Base-by-base conservation (phyloP, 1,284 basidiomycete species). In the Cryptococcus floricola region DNA sequence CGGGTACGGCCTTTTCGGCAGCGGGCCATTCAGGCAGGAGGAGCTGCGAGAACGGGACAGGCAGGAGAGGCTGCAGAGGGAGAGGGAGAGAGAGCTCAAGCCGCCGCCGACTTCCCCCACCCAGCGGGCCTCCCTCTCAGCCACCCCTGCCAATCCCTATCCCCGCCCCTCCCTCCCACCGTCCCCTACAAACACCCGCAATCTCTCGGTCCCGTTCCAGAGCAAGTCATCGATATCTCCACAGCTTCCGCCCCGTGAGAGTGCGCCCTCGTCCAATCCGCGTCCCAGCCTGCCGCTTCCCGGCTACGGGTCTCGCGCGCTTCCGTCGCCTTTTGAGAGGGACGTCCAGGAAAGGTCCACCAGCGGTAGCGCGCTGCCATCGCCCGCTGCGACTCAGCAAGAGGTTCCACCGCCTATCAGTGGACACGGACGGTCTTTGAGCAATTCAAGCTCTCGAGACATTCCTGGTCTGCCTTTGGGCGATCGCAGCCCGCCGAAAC, bases 281-380 rank as follows among this genome's bases (percentile, higher is more conserved):
- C 43, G 60, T 41, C 62, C 62, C 7, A 59, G 56, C 44, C 55
- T 64, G 10, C 62, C 62, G 41, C 54, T 60, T 16, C 60, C 57
- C 5, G 34, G 34, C 18, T 61, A 53, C 39, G 31, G 31, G 31
- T 46, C 53, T 16, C 50, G 62, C 46, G 59, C 62, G 13, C 56
- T 64, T 7, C 59, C 62, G 14, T 64, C 62, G n/a, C 62, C 59
- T 8, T 64, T 64, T 47, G 62, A 64, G 19, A 34, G 55, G 10
- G 60, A 62, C 41, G 49, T 39, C 10, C 43, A 57, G 16, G 61
- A 62, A 37, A 37, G 58, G 18, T 57, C 54, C 1, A 43, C 44
- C 10, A 55, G 48, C 39, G 52, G 50, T n/a, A 52, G 42, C 12
- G 49, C 48, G 6, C 49, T 44, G 14, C 51, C 57, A 14, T 57